A percentile compares a stretch with the other conserved stretches of the same genome.
phyloP scores from a whole-genome alignment of 257 asterid species.

The Solanum chiquidenum region DNA sequence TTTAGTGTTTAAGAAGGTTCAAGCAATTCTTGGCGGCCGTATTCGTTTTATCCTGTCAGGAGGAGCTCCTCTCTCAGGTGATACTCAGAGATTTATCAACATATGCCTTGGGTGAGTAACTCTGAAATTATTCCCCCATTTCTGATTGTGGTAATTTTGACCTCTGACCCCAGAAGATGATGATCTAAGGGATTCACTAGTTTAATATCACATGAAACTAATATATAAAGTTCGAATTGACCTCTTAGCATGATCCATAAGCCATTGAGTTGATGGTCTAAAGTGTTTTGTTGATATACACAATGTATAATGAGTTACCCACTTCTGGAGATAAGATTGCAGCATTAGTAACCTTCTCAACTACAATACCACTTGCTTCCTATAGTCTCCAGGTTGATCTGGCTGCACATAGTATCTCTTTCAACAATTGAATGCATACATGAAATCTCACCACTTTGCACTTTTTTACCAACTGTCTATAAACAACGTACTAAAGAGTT shows the following conservation, averaged over 20 bases:
- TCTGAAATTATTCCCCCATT: background rate
- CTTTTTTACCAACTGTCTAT: background rate
- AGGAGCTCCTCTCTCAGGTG: slow-evolving; percentile 95
- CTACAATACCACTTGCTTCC: background rate
- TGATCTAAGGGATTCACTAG: background rate
- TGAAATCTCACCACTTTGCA: background rate
- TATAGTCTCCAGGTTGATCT: background rate
- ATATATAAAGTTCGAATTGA: background rate
- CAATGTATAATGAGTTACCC: background rate
- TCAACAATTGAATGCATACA: background rate
- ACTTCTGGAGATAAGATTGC: background rate
- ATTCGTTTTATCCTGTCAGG: slow-evolving; percentile 92
- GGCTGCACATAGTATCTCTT: background rate
- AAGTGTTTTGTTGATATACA: background rate
- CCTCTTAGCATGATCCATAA: background rate
- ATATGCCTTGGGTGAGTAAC: slow-evolving; percentile 86
- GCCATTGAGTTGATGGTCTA: background rate
- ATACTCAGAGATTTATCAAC: slow-evolving; percentile 94
- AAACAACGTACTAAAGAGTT: background rate
- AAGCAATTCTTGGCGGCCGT: slow-evolving; percentile 91
- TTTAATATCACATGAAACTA: background rate
- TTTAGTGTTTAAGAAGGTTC: slow-evolving; percentile 76
- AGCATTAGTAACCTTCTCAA: background rate
- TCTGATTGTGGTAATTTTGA: background rate
- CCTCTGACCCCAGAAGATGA: background rate